A percentile compares a stretch with the other conserved stretches of the same genome.
phyloP scores from a whole-genome alignment of 176 grass and related monocot genomes.

The Saccharum officinarum region DNA sequence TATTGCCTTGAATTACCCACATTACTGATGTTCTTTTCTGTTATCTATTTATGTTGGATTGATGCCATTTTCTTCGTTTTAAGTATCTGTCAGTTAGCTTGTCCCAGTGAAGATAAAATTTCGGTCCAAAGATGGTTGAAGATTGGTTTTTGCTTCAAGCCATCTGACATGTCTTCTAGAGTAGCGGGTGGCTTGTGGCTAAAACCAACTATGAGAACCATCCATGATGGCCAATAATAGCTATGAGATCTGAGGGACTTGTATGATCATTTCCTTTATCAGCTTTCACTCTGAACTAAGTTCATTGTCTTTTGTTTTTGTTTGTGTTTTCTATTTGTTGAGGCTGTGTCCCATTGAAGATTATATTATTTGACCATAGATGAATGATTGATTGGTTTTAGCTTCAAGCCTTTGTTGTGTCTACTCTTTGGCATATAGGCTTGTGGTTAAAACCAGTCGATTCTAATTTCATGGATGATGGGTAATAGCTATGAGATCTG shows the following conservation, averaged over 20 bases:
- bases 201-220: slow-evolving; percentile 18
- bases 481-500: slow-evolving; percentile 46
- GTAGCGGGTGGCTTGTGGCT: slow-evolving; percentile 40
- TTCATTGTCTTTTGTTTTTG: background rate
- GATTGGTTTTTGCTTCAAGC: slow-evolving; percentile 52
- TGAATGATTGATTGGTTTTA: slow-evolving; percentile 40
- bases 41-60: slow-evolving; percentile 2
- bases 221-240: slow-evolving; percentile 66
- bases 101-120: slow-evolving; percentile 60
- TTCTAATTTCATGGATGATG: slow-evolving; percentile 15
- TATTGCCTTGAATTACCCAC: background rate
- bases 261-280: background rate
- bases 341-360: background rate
- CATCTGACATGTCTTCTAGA: slow-evolving; percentile 31
- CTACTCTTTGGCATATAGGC: slow-evolving; percentile 7
- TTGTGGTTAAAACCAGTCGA: slow-evolving; percentile 41
- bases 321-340: background rate
- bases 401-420: slow-evolving; percentile 20
- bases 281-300: background rate
- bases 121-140: slow-evolving; percentile 51
- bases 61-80: background rate
- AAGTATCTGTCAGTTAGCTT: background rate
- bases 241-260: slow-evolving; percentile 83
- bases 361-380: background rate
- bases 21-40: background rate